Evolutionary conservation across 257 asterid species (phyloP), one percentile per base, ranked within the genome.

Genomic region (Nicotiana tabacum): DNA sequence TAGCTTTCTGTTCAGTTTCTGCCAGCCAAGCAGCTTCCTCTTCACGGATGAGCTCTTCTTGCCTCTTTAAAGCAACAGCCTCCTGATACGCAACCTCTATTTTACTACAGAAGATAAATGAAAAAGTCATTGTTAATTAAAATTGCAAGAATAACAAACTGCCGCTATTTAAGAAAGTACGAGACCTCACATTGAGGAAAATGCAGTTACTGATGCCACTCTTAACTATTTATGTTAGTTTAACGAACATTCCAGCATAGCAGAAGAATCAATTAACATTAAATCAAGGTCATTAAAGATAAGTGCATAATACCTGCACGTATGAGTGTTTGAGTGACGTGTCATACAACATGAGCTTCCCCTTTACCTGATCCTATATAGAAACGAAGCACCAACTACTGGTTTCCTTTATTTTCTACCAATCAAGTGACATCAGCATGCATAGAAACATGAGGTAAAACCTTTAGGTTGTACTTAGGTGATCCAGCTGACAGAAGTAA

Each of bases 41-140:
- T 84, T 95, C 98, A 77, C 98, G 97, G 43, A 95, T 93, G 84
- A 95, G 99, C 84, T 95, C 99, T 85, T 95, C 99, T 89, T 93
- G 99, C 90, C 92, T 92, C 91, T 90, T 93, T 46, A 95, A 86
- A 89, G 99, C 87, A 87, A 95, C 97, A 82, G 97, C 97, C 86
- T 95, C 99, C 89, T 95, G 93, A 86, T 93, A 95, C n/a, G 98
- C 92, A 81, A 90, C 94, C 88, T 95, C 98, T 87, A 95, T 95
- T 87, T 93, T 95, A 90, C 97, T 93, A 91, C 39, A 81, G 51
- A 67, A 80, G 46, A 81, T 11, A 51, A 66, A 66, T 66, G 77
- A 66, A 53, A 46, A 81, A 21, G 56, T 29, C 37, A 51, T 2
- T 27, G 37, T 27, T 66, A 53, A 17, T n/a, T 9, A 81, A 32